Conservation (phyloP, 1,139 yeast genomes). For the Sugiyamaella paludigena region DNA sequence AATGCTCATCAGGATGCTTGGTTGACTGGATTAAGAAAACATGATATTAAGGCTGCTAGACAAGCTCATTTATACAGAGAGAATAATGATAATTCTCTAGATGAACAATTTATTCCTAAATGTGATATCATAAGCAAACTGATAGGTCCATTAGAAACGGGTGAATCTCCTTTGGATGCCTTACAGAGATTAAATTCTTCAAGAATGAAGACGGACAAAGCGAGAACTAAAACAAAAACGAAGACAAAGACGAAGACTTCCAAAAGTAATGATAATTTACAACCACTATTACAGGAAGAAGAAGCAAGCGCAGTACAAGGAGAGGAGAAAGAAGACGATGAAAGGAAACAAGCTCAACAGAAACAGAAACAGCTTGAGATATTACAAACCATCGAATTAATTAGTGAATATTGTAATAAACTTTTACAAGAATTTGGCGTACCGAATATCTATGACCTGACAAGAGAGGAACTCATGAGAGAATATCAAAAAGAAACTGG, state of each 20-base stretch:
- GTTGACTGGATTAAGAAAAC: slow-evolving; percentile 44
- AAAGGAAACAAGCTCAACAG: slow-evolving; percentile 7
- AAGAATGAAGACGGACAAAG: slow-evolving; percentile 13
- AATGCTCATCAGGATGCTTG: slow-evolving; percentile 49
- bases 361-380: slow-evolving; percentile 19
- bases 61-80: slow-evolving; percentile 35
- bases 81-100: slow-evolving; percentile 3
- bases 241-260: slow-evolving; percentile 3
- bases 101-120: slow-evolving; percentile 16
- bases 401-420: slow-evolving; percentile 54
- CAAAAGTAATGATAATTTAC: slow-evolving; percentile 6
- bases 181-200: slow-evolving; percentile 30
- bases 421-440: slow-evolving; percentile 44
- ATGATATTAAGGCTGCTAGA: slow-evolving; percentile 51
- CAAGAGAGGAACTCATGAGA: slow-evolving; percentile 60
- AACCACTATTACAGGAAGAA: slow-evolving; percentile 14
- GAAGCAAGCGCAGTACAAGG: background rate
- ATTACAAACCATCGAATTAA: slow-evolving; percentile 37
- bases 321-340: background rate
- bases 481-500: slow-evolving; percentile 54
- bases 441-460: slow-evolving; percentile 51
- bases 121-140: slow-evolving; percentile 38
- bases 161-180: slow-evolving; percentile 65
- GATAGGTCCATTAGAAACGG: slow-evolving; percentile 51
- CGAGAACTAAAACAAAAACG: too few relatives aligned